Conservation (phyloP, 768 basidiomycete species). For the Hericium erinaceus region DNA sequence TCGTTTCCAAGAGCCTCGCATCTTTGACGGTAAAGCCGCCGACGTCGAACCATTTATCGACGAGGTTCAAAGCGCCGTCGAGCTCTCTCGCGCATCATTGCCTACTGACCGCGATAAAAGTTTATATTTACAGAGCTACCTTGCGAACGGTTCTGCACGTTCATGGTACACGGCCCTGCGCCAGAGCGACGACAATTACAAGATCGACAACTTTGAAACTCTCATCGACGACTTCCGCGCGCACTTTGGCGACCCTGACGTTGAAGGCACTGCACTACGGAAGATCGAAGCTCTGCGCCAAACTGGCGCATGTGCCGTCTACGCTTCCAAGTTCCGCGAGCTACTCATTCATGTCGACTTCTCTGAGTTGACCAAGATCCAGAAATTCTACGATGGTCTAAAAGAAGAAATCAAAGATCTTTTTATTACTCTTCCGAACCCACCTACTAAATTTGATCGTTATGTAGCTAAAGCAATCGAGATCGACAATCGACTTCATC, state of each 20-base stretch:
- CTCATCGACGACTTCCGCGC: conserved; percentile 19
- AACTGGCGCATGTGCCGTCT: conserved; percentile 21
- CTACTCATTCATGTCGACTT: conserved; percentile 19
- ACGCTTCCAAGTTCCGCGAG: conserved; percentile 21
- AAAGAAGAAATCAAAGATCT: conserved; percentile 20
- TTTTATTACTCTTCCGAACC: conserved; percentile 1
- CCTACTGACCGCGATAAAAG: too few species aligned
- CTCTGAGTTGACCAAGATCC: conserved; percentile 25
- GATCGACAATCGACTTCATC: conserved; percentile 6
- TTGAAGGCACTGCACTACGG: conserved; percentile 18
- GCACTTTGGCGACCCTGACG: conserved; percentile 23
- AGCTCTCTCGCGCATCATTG: too few species aligned
- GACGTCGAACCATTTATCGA: too few species aligned
- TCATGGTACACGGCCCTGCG: too few species aligned
- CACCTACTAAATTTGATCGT: conserved; percentile 2
- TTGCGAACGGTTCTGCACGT: too few species aligned
- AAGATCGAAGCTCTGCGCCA: conserved; percentile 24
- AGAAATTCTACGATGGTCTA: conserved; percentile 21
- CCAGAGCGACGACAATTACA: conserved; percentile 5
- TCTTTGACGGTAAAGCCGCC: too few species aligned
- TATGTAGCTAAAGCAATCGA: conserved; percentile 1
- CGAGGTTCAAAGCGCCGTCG: too few species aligned
- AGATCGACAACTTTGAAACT: conserved; percentile 20
- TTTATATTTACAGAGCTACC: too few species aligned
- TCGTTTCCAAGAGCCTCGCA: too few species aligned